Percentiles rank a stretch among this genome's conserved stretches.
Conservation (phyloP, 805 yeast species). For the Saccharomyces jurei region DNA sequence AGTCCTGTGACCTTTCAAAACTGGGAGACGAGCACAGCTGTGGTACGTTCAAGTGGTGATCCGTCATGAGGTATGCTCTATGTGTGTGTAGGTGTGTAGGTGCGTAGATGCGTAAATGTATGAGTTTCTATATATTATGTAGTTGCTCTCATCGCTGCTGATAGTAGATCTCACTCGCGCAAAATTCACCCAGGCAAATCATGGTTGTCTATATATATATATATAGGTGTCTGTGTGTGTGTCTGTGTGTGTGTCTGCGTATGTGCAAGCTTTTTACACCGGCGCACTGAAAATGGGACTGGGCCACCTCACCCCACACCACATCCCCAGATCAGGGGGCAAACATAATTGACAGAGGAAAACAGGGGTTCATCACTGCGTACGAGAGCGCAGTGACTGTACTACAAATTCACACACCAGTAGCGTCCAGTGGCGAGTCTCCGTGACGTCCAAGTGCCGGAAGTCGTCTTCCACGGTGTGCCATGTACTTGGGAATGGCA, state of each 20-base stretch:
- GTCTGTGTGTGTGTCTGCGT: not conserved
- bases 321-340: not conserved
- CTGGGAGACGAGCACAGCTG: not conserved
- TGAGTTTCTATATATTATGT: not conserved
- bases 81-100: not conserved
- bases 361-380: not conserved
- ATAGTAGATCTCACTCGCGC: not conserved
- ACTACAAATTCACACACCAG: conserved; percentile 35
- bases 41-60: not conserved
- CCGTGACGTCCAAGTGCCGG: conserved; percentile 31
- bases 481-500: conserved; percentile 44
- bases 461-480: conserved; percentile 44
- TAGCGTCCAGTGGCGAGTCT: conserved; percentile 41
- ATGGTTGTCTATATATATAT: not conserved
- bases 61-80: not conserved
- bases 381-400: not conserved
- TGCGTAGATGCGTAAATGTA: not conserved
- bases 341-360: not conserved
- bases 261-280: not conserved
- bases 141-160: not conserved
- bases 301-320: not conserved
- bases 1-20: conserved; percentile 10
- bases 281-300: not conserved
- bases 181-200: not conserved
- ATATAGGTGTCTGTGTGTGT: not conserved